A percentile compares a stretch with the other conserved stretches of the same genome.
Evolutionary conservation across 78 protist species (phyloP).

Genomic region (Dictyostelium capitatum): DNA sequence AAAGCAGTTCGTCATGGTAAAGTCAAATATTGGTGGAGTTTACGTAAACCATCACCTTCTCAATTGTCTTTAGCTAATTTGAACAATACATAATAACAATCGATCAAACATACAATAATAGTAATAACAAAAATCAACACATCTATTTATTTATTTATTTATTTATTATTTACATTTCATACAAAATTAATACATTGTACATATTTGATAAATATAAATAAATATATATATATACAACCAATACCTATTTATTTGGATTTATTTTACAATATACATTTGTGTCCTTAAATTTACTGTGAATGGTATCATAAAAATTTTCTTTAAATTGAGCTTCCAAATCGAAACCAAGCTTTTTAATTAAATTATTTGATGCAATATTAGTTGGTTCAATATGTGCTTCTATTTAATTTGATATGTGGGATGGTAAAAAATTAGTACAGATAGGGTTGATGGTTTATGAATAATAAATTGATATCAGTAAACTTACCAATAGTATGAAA

Average conservation of each 20-base stretch:
- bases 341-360: neutral
- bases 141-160: too few relatives aligned
- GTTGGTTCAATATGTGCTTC: conserved; percentile 29
- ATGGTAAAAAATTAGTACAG: too few relatives aligned
- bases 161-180: too few relatives aligned
- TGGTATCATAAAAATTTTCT: conserved; percentile 17
- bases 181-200: too few relatives aligned
- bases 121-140: too few relatives aligned
- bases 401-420: too few relatives aligned
- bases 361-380: conserved; percentile 5
- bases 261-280: conserved; percentile 26
- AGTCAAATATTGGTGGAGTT: conserved; percentile 4
- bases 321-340: conserved; percentile 15
- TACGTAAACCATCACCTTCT: conserved; percentile 23
- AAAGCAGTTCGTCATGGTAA: conserved; percentile 8
- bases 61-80: neutral
- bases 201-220: too few relatives aligned
- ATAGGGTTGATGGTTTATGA: too few relatives aligned
- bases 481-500: conserved; percentile 22
- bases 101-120: too few relatives aligned
- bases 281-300: neutral
- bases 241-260: neutral
- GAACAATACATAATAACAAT: too few relatives aligned
- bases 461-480: neutral
- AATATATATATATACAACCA: too few relatives aligned